phyloP scores from a whole-genome alignment of 2,329 filamentous ascomycete species.

The Aspergillus felis region DNA sequence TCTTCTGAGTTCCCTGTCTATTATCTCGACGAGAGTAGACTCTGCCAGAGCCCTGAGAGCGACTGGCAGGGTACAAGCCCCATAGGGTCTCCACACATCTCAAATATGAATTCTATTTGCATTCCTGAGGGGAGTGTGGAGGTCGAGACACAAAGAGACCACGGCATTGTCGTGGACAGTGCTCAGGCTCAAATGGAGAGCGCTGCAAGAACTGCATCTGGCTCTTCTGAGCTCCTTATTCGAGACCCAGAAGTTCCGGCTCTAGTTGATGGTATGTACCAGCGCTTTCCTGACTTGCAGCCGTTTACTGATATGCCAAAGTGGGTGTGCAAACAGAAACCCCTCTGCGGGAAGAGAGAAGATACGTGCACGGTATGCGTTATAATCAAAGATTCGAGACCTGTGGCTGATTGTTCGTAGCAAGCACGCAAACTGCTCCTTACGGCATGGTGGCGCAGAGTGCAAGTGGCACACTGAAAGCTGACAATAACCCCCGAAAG shows the following conservation, averaged over 20 bases:
- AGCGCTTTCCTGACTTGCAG: too few species aligned
- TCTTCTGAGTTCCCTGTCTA: neutral
- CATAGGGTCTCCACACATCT: neutral
- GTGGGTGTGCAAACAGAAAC: too few species aligned
- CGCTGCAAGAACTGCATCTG: neutral
- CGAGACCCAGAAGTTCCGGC: neutral
- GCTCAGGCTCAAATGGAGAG: neutral
- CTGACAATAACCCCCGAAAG: too few species aligned
- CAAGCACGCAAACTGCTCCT: too few species aligned
- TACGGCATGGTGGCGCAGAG: too few species aligned
- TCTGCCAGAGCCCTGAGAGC: neutral
- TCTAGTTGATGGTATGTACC: too few species aligned
- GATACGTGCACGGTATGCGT: too few species aligned
- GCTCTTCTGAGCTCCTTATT: neutral
- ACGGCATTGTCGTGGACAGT: neutral
- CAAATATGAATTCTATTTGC: neutral
- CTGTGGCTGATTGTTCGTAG: too few species aligned
- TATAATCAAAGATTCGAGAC: too few species aligned
- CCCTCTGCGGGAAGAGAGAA: too few species aligned
- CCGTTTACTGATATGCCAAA: too few species aligned
- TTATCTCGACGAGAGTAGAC: neutral
- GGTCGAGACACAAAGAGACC: neutral
- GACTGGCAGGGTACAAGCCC: neutral
- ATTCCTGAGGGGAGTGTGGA: neutral
- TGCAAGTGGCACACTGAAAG: too few species aligned